A percentile compares a stretch with the other conserved stretches of the same genome.
These are phyloP conservation scores for Curvularia verruculosa DNA, from an alignment of 2,329 filamentous ascomycete species.

Conservation along the genomic window DNA sequence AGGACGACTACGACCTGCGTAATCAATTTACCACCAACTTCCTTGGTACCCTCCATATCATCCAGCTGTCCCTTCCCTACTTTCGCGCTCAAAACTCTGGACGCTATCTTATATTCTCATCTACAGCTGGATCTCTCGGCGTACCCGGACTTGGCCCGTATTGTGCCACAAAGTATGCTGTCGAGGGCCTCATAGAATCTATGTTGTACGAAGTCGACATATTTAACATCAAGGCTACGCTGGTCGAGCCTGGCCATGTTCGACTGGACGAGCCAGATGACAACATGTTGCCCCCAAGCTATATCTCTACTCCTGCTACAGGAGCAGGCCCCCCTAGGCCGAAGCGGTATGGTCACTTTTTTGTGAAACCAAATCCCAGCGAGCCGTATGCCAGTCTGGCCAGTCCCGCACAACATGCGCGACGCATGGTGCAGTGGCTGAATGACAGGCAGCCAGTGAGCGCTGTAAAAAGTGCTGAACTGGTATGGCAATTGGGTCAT, in stretches of 20 bases:
- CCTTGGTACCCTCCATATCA: slow-evolving; percentile 91
- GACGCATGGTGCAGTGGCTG: slow-evolving; percentile 92
- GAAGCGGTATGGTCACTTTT: slow-evolving; percentile 88
- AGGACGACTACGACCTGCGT: slow-evolving; percentile 91
- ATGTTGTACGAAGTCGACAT: slow-evolving; percentile 94
- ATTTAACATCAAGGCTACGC: slow-evolving; percentile 91
- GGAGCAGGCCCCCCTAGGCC: slow-evolving; percentile 53
- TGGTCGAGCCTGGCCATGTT: slow-evolving; percentile 90
- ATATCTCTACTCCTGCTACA: slow-evolving; percentile 39
- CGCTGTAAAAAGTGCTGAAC: slow-evolving; percentile 87
- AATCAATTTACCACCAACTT: slow-evolving; percentile 99
- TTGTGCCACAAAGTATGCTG: slow-evolving; percentile 96
- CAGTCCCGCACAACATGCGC: slow-evolving; percentile 85
- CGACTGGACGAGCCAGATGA: slow-evolving; percentile 79
- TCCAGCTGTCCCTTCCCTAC: slow-evolving; percentile 85
- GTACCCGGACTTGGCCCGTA: slow-evolving; percentile 93
- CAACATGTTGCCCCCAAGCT: slow-evolving; percentile 36
- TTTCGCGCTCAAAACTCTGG: slow-evolving; percentile 77
- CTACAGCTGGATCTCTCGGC: slow-evolving; percentile 87
- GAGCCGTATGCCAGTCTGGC: slow-evolving; percentile 79
- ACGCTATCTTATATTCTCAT: slow-evolving; percentile 93
- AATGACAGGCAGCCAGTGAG: slow-evolving; percentile 91
- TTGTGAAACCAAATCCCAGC: slow-evolving; percentile 79
- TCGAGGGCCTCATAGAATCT: slow-evolving; percentile 92
- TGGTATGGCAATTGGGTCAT: slow-evolving; percentile 92